Evolutionary conservation across 1,139 yeast genomes (phyloP).

Genomic region (Candida buenavistaensis): DNA sequence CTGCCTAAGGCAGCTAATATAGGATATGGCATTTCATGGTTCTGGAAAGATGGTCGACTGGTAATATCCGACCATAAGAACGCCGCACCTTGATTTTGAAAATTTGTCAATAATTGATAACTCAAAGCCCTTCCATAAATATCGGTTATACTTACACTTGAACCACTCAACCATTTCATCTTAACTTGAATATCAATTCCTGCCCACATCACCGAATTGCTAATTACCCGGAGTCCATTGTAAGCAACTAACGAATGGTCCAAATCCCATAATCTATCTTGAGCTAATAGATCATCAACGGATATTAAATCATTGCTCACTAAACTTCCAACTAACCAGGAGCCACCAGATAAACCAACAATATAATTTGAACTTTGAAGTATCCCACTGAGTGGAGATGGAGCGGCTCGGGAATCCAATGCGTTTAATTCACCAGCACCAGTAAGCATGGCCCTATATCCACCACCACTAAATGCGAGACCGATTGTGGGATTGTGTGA

Average conservation of each 20-base stretch:
- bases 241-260: slow-evolving; percentile 17
- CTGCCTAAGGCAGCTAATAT: slow-evolving; percentile 41
- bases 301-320: slow-evolving; percentile 35
- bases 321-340: slow-evolving; percentile 38
- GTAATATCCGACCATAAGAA: slow-evolving; percentile 32
- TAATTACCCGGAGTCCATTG: slow-evolving; percentile 5
- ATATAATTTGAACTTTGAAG: slow-evolving; percentile 38
- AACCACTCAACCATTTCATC: slow-evolving; percentile 33
- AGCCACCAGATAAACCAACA: slow-evolving; percentile 41
- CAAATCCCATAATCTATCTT: slow-evolving; percentile 37
- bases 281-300: slow-evolving; percentile 32
- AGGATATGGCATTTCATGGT: slow-evolving; percentile 42
- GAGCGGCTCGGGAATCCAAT: slow-evolving; percentile 70
- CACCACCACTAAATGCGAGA: slow-evolving; percentile 86
- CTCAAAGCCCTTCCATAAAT: slow-evolving; percentile 42
- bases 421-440: slow-evolving; percentile 92
- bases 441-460: slow-evolving; percentile 83
- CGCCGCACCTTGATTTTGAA: slow-evolving; percentile 24
- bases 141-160: slow-evolving; percentile 31
- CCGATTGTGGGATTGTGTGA: slow-evolving; percentile 44
- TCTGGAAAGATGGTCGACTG: slow-evolving; percentile 28
- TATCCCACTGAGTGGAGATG: slow-evolving; percentile 40
- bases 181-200: slow-evolving; percentile 25
- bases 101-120: slow-evolving; percentile 34
- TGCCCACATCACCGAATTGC: slow-evolving; percentile 18